These are phyloP conservation scores for Fusarium tricinctum DNA, from an alignment of 2,329 filamentous ascomycete species.

Conservation along the genomic window DNA sequence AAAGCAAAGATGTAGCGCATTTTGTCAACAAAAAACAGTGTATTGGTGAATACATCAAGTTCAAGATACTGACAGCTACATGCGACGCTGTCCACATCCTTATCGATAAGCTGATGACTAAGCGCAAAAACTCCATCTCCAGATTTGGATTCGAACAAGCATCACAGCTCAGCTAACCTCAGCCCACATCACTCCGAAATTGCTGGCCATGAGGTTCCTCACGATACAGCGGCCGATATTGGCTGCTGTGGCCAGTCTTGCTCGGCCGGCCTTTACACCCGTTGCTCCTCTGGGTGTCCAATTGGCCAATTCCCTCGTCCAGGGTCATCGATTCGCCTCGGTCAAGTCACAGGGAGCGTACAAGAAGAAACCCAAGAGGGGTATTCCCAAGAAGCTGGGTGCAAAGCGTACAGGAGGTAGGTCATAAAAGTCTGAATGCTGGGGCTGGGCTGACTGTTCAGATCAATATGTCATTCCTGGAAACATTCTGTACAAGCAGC, in stretches of 20 bases:
- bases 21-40: conserved; percentile 19
- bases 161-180: conserved; percentile 45
- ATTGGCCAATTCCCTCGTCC: conserved; percentile 59
- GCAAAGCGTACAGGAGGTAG: conserved; percentile 92
- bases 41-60: background rate
- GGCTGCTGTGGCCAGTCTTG: conserved; percentile 56
- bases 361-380: conserved; percentile 73
- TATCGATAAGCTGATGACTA: conserved; percentile 53
- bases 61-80: conserved; percentile 13
- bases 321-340: conserved; percentile 68
- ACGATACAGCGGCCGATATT: conserved; percentile 62
- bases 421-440: conserved; percentile 48
- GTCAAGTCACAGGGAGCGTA: conserved; percentile 77
- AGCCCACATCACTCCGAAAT: conserved; percentile 54
- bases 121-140: conserved; percentile 49
- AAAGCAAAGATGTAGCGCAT: conserved; percentile 59
- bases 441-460: conserved; percentile 54
- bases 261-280: conserved; percentile 45
- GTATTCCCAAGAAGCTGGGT: conserved; percentile 84
- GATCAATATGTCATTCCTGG: conserved; percentile 94
- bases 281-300: conserved; percentile 46
- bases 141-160: conserved; percentile 34
- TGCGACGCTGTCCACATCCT: conserved; percentile 49
- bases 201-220: conserved; percentile 61
- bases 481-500: conserved; percentile 98